phyloP scores from a whole-genome alignment of 1,284 basidiomycete genomes.

The Trametes versicolor region DNA sequence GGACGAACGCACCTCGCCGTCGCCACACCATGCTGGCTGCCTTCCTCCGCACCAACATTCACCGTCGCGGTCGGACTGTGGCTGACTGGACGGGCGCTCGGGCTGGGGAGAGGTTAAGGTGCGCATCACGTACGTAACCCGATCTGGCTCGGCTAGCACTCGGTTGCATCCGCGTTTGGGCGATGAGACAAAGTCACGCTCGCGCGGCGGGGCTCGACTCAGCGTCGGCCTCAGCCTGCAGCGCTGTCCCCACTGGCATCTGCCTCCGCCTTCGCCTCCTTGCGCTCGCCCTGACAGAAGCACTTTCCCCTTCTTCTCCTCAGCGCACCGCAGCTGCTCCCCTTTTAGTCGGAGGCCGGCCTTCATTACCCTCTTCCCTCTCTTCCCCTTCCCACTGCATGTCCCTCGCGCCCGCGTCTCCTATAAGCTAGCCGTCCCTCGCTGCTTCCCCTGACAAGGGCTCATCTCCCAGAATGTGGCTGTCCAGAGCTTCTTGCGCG shows the following conservation, averaged over 20 bases:
- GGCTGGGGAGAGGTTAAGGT: neutral
- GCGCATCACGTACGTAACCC: slow-evolving; percentile 6
- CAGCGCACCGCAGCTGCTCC: slow-evolving; percentile 1
- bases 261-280: neutral
- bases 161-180: neutral
- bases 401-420: neutral
- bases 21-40: neutral
- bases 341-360: slow-evolving; percentile 4
- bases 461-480: neutral
- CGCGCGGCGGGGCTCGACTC: slow-evolving; percentile 1
- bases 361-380: neutral
- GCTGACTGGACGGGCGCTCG: slow-evolving; percentile 1
- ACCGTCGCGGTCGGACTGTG: neutral
- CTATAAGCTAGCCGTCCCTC: too few species aligned
- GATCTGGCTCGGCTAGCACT: slow-evolving; percentile 4
- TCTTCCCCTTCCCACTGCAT: neutral
- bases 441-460: neutral
- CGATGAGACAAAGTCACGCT: neutral
- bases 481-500: neutral
- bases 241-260: neutral
- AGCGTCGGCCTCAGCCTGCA: neutral
- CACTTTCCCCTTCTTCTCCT: slow-evolving; percentile 1
- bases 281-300: slow-evolving; percentile 3
- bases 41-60: neutral
- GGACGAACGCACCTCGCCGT: neutral